phyloP scores from a whole-genome alignment of 768 basidiomycete genomes.

The Naganishia onofrii region DNA sequence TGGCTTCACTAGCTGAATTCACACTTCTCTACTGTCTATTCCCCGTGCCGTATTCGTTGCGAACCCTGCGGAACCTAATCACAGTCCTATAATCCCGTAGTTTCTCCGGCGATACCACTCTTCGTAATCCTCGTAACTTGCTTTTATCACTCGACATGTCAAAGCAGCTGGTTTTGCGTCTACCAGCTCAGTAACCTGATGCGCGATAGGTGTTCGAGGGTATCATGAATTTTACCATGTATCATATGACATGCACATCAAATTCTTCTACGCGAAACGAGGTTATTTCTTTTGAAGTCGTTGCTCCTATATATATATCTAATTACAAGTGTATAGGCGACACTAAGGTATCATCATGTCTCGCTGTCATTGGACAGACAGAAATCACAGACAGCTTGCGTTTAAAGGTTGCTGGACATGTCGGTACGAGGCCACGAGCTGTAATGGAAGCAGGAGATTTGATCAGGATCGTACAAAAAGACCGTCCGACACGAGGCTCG shows the following conservation, averaged over 20 bases:
- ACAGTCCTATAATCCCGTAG: neutral
- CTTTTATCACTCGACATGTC: no score
- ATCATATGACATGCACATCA: no score
- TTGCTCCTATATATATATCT: constrained; percentile 1
- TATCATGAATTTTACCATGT: no score
- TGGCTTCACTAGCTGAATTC: neutral
- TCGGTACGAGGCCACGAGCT: constrained; percentile 75
- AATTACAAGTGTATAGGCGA: neutral
- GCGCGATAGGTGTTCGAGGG: no score
- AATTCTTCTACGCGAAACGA: no score
- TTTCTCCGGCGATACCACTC: constrained; percentile 18
- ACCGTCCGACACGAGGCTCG: neutral
- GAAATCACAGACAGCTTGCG: neutral
- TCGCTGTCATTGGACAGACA: neutral
- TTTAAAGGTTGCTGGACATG: constrained; percentile 49
- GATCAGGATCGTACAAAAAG: constrained; percentile 14
- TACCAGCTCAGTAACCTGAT: no score
- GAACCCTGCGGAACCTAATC: neutral
- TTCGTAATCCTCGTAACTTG: no score
- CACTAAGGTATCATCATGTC: neutral
- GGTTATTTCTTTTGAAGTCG: constrained; percentile 16
- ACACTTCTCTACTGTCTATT: neutral
- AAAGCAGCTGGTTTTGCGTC: no score
- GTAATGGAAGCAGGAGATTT: constrained; percentile 1
- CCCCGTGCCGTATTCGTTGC: neutral